Conservation (phyloP, 2,329 filamentous ascomycete genomes). For the Knoxdaviesia proteae region DNA sequence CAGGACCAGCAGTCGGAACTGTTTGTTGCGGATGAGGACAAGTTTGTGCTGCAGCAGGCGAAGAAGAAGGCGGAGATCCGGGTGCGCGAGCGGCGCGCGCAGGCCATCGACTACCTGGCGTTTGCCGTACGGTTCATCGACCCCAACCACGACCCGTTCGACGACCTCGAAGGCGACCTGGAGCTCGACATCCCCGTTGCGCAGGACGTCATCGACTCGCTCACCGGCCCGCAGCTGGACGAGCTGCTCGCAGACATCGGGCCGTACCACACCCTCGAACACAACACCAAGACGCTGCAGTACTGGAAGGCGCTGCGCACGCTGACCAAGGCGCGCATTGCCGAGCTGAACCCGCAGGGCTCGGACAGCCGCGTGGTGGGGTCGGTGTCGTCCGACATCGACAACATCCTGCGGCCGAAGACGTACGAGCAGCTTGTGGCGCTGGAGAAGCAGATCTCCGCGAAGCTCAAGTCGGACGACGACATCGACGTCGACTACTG, state of each 20-base stretch:
- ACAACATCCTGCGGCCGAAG: slow-evolving; percentile 71
- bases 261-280: slow-evolving; percentile 66
- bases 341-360: slow-evolving; percentile 38
- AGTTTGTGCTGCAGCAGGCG: slow-evolving; percentile 85
- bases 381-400: slow-evolving; percentile 72
- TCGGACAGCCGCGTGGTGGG: slow-evolving; percentile 55
- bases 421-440: slow-evolving; percentile 67
- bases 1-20: slow-evolving; percentile 59
- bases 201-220: slow-evolving; percentile 54
- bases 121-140: slow-evolving; percentile 83
- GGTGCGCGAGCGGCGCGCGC: slow-evolving; percentile 74
- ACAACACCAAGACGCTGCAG: slow-evolving; percentile 53
- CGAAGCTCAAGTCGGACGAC: slow-evolving; percentile 69
- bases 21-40: slow-evolving; percentile 88
- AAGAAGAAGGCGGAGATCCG: slow-evolving; percentile 97
- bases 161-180: slow-evolving; percentile 59
- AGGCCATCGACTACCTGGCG: slow-evolving; percentile 81
- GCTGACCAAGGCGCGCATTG: slow-evolving; percentile 57
- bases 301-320: slow-evolving; percentile 87
- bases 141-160: slow-evolving; percentile 61
- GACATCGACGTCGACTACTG: slow-evolving; percentile 94
- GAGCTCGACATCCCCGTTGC: slow-evolving; percentile 62
- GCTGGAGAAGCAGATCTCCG: slow-evolving; percentile 69
- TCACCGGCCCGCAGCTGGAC: slow-evolving; percentile 43
- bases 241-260: slow-evolving; percentile 68